Conservation (phyloP, 202 grass and related monocot species). For the Panicum hallii region DNA sequence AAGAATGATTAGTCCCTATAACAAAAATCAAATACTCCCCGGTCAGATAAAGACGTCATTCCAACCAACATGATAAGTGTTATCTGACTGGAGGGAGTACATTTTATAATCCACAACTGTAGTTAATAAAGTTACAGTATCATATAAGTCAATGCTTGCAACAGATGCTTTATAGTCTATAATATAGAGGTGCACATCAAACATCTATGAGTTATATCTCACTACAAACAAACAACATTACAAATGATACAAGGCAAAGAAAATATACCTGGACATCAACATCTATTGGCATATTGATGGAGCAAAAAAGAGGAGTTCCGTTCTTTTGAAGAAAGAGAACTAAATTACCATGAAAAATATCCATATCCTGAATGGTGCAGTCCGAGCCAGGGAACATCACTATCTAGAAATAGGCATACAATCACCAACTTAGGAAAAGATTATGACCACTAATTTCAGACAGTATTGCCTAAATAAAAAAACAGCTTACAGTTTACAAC, state of each 20-base stretch:
- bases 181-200: not conserved
- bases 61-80: no score
- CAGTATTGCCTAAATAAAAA: not conserved
- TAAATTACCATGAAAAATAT: constrained; percentile 86
- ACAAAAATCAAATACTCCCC: constrained; percentile 14
- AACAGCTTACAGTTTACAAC: not conserved
- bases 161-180: constrained; percentile 22
- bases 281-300: constrained; percentile 75
- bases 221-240: constrained; percentile 12
- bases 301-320: constrained; percentile 76
- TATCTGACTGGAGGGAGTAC: not conserved
- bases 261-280: constrained; percentile 68
- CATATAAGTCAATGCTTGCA: constrained; percentile 19
- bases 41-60: no score
- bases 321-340: constrained; percentile 79
- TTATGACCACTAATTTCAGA: constrained; percentile 7
- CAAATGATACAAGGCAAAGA: constrained; percentile 7
- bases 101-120: constrained; percentile 16
- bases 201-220: not conserved
- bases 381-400: constrained; percentile 63
- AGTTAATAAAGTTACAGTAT: constrained; percentile 11
- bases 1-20: not conserved
- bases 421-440: constrained; percentile 17
- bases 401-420: constrained; percentile 57
- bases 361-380: constrained; percentile 82